Percentiles rank a stretch among this genome's conserved stretches.
Conservation (phyloP, 2,329 filamentous ascomycete genomes). For the Colletotrichum coccodes region DNA sequence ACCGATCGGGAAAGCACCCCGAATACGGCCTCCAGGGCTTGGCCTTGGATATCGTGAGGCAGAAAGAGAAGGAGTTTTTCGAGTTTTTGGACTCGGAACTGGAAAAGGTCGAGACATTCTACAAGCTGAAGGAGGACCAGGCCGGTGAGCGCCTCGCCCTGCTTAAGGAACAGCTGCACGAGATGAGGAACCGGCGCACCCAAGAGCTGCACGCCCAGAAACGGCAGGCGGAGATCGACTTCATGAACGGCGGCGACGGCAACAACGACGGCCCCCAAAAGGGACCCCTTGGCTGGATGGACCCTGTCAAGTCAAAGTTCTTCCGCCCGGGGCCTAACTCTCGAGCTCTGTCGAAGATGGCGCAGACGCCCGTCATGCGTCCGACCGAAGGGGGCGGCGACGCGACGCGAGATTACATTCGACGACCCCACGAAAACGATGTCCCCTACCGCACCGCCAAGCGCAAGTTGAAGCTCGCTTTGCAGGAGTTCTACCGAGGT, state of each 20-base stretch:
- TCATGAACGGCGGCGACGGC: slow-evolving; percentile 36
- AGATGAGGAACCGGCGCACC: slow-evolving; percentile 87
- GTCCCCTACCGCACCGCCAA: slow-evolving; percentile 91
- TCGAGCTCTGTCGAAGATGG: slow-evolving; percentile 66
- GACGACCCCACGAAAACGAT: slow-evolving; percentile 62
- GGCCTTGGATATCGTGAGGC: slow-evolving; percentile 68
- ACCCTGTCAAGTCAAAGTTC: slow-evolving; percentile 64
- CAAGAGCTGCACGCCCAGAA: slow-evolving; percentile 70
- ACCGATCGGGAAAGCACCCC: slow-evolving; percentile 46
- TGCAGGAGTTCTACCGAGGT: slow-evolving; percentile 93
- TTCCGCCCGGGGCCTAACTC: slow-evolving; percentile 70
- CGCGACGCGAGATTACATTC: slow-evolving; percentile 59
- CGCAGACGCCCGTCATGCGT: slow-evolving; percentile 56
- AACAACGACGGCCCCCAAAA: slow-evolving; percentile 39
- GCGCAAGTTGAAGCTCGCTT: slow-evolving; percentile 87
- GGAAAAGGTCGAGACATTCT: slow-evolving; percentile 92
- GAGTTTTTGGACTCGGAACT: slow-evolving; percentile 85
- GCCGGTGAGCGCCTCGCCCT: slow-evolving; percentile 76
- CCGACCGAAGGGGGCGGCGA: slow-evolving; percentile 42
- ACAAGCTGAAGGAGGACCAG: slow-evolving; percentile 87
- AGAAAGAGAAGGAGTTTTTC: slow-evolving; percentile 86
- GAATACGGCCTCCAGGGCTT: slow-evolving; percentile 56
- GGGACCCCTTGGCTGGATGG: slow-evolving; percentile 53
- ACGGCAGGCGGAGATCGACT: slow-evolving; percentile 44
- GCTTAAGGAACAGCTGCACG: slow-evolving; percentile 86